Evolutionary conservation across 805 yeast genomes (phyloP).

Genomic region (Candida alai): DNA sequence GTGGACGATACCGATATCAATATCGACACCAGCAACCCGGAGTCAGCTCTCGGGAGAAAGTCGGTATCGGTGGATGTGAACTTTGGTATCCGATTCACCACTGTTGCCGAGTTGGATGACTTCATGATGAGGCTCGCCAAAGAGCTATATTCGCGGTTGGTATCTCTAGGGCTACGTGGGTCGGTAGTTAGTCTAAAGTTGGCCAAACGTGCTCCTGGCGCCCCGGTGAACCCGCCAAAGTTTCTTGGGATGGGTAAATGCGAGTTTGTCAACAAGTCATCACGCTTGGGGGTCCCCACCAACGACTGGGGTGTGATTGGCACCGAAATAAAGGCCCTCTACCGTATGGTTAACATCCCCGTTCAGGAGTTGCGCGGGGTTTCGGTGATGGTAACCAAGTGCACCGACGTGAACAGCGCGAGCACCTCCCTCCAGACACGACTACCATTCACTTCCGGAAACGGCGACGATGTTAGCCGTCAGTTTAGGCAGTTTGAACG

Average conservation of each 20-base stretch:
- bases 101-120: slow-evolving; percentile 54
- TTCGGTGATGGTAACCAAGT: slow-evolving; percentile 62
- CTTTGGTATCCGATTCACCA: slow-evolving; percentile 81
- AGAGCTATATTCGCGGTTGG: slow-evolving; percentile 57
- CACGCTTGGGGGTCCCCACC: slow-evolving; percentile 59
- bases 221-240: slow-evolving; percentile 75
- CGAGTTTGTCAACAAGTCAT: slow-evolving; percentile 55
- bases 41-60: slow-evolving; percentile 50
- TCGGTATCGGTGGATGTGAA: slow-evolving; percentile 85
- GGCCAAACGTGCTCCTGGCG: slow-evolving; percentile 58
- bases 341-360: slow-evolving; percentile 54
- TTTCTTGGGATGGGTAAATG: slow-evolving; percentile 83
- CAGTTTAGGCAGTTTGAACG: slow-evolving; percentile 3
- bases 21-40: slow-evolving; percentile 43
- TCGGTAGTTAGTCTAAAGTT: slow-evolving; percentile 61
- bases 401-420: slow-evolving; percentile 37
- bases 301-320: slow-evolving; percentile 58
- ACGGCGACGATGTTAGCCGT: slow-evolving; percentile 2
- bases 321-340: slow-evolving; percentile 54
- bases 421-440: slow-evolving; percentile 21
- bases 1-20: slow-evolving; percentile 60
- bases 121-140: slow-evolving; percentile 56
- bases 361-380: slow-evolving; percentile 75
- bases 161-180: slow-evolving; percentile 45
- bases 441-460: slow-evolving; percentile 18